Conservation (phyloP, 202 grass and related monocot species). For the Hordeum pubiflorum region DNA sequence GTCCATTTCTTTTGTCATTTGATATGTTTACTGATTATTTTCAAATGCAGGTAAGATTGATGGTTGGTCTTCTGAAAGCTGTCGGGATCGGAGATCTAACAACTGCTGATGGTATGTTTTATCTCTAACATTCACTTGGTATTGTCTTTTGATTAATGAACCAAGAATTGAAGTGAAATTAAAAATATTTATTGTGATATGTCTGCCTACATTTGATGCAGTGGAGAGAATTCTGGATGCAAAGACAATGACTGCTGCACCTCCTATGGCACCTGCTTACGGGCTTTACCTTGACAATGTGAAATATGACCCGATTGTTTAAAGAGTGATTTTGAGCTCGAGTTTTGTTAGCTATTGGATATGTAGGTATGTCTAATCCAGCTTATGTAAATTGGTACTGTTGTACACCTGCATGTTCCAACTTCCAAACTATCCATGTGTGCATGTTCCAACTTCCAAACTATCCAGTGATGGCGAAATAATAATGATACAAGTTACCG, state of each 20-base stretch:
- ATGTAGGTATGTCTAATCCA: constrained; percentile 31
- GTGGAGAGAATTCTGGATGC: constrained; percentile 77
- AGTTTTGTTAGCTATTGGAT: constrained; percentile 29
- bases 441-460: constrained; percentile 15
- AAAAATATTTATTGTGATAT: constrained; percentile 1
- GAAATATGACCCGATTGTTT: constrained; percentile 66
- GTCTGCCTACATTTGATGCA: constrained; percentile 32
- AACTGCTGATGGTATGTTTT: constrained; percentile 62
- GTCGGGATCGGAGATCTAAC: constrained; percentile 69
- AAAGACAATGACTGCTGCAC: constrained; percentile 64
- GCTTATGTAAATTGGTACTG: constrained; percentile 6
- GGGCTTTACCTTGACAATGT: constrained; percentile 89
- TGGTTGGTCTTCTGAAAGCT: constrained; percentile 93
- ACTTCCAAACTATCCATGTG: constrained; percentile 9
- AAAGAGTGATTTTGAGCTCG: constrained; percentile 5
- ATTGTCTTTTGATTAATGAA: constrained; percentile 6
- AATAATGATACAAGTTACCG: not conserved
- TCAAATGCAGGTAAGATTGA: constrained; percentile 65
- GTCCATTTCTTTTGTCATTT: not conserved
- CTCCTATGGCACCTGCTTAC: constrained; percentile 83
- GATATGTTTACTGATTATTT: constrained; percentile 27
- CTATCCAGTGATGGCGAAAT: not conserved
- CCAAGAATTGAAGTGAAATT: constrained; percentile 12
- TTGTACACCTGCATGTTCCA: constrained; percentile 4
- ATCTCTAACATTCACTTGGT: not conserved